Evolutionary conservation across 108 stramenopile species (phyloP).

Genomic region (Cylindrotheca closterium): DNA sequence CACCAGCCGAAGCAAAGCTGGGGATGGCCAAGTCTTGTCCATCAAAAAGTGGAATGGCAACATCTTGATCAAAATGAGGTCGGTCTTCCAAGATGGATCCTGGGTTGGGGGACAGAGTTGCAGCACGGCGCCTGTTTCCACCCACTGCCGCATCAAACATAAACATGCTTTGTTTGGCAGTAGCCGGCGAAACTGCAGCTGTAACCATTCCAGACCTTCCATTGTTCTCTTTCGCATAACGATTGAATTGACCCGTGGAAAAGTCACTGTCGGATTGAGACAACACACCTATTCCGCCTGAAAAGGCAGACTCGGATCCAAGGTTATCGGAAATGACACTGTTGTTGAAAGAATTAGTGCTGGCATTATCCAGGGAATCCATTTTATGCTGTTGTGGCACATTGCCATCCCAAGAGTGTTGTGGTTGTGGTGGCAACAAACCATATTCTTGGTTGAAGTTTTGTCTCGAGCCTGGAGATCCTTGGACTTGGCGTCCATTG

Average conservation of each 20-base stretch:
- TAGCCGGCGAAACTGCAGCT: conserved; percentile 19
- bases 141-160: conserved; percentile 28
- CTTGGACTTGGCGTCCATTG: conserved; percentile 5
- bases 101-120: conserved; percentile 60
- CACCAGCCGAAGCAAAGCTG: conserved; percentile 8
- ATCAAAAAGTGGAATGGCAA: background rate
- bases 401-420: background rate
- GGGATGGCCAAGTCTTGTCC: conserved; percentile 26
- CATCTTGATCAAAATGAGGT: conserved; percentile 11
- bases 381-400: conserved; percentile 24
- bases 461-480: conserved; percentile 19
- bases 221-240: background rate
- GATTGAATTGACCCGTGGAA: conserved; percentile 14
- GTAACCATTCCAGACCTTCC: conserved; percentile 4
- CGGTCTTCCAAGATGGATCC: conserved; percentile 30
- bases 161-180: background rate
- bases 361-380: conserved; percentile 57
- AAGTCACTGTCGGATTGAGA: conserved; percentile 11
- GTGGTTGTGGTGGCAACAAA: background rate
- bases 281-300: conserved; percentile 14
- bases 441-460: background rate
- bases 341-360: conserved; percentile 43
- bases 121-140: conserved; percentile 56
- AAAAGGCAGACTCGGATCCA: conserved; percentile 33
- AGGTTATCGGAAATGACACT: conserved; percentile 54